These are phyloP conservation scores for Plantago elongata DNA, from an alignment of 257 asterid genomes.

Conservation along the genomic window DNA sequence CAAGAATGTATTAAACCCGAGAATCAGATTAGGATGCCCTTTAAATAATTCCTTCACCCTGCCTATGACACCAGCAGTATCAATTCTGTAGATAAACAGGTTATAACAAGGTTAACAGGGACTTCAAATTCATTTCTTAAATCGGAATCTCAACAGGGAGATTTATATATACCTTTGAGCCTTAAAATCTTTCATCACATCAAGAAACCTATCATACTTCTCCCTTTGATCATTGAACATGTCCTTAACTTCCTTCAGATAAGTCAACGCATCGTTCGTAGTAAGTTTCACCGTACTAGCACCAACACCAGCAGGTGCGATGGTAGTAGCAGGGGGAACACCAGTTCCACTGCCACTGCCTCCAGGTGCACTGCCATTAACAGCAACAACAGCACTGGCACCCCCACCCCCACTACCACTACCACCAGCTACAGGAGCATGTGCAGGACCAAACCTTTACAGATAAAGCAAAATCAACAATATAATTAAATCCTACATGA, in stretches of 20 bases:
- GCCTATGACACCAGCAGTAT: slow-evolving; percentile 86
- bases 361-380: slow-evolving; percentile 18
- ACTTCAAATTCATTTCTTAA: slow-evolving; percentile 13
- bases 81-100: slow-evolving; percentile 56
- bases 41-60: slow-evolving; percentile 92
- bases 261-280: slow-evolving; percentile 82
- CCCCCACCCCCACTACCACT: slow-evolving; percentile 18
- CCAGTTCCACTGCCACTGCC: slow-evolving; percentile 25
- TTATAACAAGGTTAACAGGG: slow-evolving; percentile 12
- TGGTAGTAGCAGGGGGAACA: slow-evolving; percentile 2
- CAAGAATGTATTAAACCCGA: slow-evolving; percentile 95
- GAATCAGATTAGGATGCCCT: slow-evolving; percentile 87
- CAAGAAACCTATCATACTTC: slow-evolving; percentile 91
- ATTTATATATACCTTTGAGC: slow-evolving; percentile 67
- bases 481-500: slow-evolving; percentile 7
- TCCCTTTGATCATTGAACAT: slow-evolving; percentile 93
- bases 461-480: slow-evolving; percentile 14
- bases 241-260: slow-evolving; percentile 95
- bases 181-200: slow-evolving; percentile 97
- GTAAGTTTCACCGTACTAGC: slow-evolving; percentile 74
- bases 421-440: slow-evolving; percentile 45
- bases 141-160: slow-evolving; percentile 15
- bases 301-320: slow-evolving; percentile 23
- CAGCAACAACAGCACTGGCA: not conserved
- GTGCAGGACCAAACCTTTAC: slow-evolving; percentile 58